A percentile compares a stretch with the other conserved stretches of the same genome.
These are phyloP conservation scores for Cladophialophora carrionii DNA, from an alignment of 2,329 filamentous ascomycete species.

Conservation along the genomic window DNA sequence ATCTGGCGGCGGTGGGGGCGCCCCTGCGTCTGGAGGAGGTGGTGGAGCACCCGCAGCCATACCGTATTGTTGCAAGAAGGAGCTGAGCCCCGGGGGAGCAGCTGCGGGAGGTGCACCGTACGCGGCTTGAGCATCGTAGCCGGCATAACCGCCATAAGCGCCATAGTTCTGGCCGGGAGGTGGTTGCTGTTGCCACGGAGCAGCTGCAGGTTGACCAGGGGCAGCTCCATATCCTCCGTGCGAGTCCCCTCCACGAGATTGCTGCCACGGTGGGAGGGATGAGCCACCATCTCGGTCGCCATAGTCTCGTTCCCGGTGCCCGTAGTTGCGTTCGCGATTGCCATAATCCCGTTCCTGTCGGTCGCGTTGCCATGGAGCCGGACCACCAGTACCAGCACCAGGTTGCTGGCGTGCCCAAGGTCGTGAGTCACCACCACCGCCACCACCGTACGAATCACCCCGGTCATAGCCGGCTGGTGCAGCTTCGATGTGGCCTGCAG, in stretches of 20 bases:
- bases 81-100: conserved; percentile 61
- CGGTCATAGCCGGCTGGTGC: conserved; percentile 64
- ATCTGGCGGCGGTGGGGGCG: conserved; percentile 47
- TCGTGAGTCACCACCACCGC: conserved; percentile 61
- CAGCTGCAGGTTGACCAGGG: conserved; percentile 46
- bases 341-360: conserved; percentile 51
- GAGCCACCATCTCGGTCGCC: conserved; percentile 39
- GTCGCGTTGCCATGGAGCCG: conserved; percentile 73
- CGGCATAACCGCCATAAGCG: conserved; percentile 60
- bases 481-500: conserved; percentile 82
- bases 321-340: conserved; percentile 40
- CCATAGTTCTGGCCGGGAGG: conserved; percentile 56
- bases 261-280: conserved; percentile 43
- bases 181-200: conserved; percentile 66
- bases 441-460: conserved; percentile 36
- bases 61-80: conserved; percentile 64
- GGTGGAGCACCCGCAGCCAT: conserved; percentile 57
- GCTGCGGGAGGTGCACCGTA: conserved; percentile 49
- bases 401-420: conserved; percentile 34
- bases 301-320: not conserved
- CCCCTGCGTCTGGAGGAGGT: conserved; percentile 51
- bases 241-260: conserved; percentile 43
- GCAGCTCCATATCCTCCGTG: conserved; percentile 51
- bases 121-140: conserved; percentile 46
- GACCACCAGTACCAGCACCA: conserved; percentile 12